A percentile compares a stretch with the other conserved stretches of the same genome.
Conservation (phyloP, 73 alveolate species). For the Uronychia binucleata region DNA sequence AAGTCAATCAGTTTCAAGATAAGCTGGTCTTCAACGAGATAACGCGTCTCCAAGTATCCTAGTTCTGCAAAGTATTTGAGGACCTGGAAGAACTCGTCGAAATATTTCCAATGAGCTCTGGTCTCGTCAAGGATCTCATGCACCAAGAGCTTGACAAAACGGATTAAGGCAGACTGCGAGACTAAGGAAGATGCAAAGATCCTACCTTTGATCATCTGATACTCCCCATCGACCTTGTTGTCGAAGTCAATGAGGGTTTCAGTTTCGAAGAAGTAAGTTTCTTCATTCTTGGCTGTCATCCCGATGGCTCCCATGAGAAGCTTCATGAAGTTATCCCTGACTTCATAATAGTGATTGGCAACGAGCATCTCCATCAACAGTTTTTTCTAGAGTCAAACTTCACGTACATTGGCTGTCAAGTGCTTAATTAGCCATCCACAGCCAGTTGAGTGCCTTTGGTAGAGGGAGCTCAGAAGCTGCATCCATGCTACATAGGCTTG, state of each 20-base stretch:
- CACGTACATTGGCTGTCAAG: constrained; percentile 32
- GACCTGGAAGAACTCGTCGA: constrained; percentile 57
- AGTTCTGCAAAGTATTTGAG: constrained; percentile 32
- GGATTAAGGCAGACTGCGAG: constrained; percentile 35
- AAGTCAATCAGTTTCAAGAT: constrained; percentile 50
- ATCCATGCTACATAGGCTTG: constrained; percentile 46
- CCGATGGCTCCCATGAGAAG: constrained; percentile 48
- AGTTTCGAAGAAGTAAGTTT: constrained; percentile 28
- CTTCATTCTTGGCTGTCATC: constrained; percentile 60
- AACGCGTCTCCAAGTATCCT: constrained; percentile 39
- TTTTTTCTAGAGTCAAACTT: constrained; percentile 8
- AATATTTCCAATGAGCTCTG: constrained; percentile 49
- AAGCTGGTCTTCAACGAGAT: constrained; percentile 18
- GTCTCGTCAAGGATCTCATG: constrained; percentile 39
- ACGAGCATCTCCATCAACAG: constrained; percentile 38
- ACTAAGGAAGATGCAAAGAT: no score
- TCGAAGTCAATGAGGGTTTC: constrained; percentile 11
- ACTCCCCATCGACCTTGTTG: background rate
- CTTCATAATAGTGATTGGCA: constrained; percentile 33
- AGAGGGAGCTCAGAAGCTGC: constrained; percentile 43
- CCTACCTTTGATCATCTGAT: background rate
- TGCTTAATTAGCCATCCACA: constrained; percentile 53
- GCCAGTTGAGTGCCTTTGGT: constrained; percentile 48
- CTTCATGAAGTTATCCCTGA: constrained; percentile 47
- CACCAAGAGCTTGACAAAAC: constrained; percentile 46